Evolutionary conservation across 495 filamentous ascomycete species (phyloP).

Genomic region (Podospora australis): DNA sequence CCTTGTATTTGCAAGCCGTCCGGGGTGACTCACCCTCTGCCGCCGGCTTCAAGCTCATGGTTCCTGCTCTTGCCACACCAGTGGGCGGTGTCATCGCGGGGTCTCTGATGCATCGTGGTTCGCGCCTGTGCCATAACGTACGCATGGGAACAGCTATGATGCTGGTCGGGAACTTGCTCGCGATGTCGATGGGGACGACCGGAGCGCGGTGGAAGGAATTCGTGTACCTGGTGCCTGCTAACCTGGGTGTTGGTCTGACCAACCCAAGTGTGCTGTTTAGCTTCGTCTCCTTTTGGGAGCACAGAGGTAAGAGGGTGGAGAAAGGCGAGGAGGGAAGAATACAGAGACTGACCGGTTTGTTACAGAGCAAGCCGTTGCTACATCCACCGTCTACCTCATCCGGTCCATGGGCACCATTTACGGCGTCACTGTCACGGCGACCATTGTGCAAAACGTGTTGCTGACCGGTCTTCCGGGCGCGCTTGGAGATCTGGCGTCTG

Average conservation of each 20-base stretch:
- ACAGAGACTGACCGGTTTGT: background rate
- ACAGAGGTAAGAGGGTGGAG: slow-evolving; percentile 41
- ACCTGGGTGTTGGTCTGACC: slow-evolving; percentile 57
- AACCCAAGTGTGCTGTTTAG: slow-evolving; percentile 60
- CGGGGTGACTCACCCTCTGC: slow-evolving; percentile 53
- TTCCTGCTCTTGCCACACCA: slow-evolving; percentile 56
- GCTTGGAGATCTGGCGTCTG: slow-evolving; percentile 37
- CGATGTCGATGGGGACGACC: slow-evolving; percentile 46
- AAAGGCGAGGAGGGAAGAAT: slow-evolving; percentile 6
- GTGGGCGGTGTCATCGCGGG: slow-evolving; percentile 55
- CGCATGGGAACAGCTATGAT: slow-evolving; percentile 51
- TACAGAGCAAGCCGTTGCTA: slow-evolving; percentile 58
- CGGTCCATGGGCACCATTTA: slow-evolving; percentile 59
- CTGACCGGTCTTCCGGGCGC: slow-evolving; percentile 44
- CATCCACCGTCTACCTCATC: slow-evolving; percentile 59
- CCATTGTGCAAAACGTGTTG: slow-evolving; percentile 58
- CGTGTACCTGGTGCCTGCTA: slow-evolving; percentile 55
- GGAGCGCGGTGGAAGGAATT: slow-evolving; percentile 56
- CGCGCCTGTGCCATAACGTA: slow-evolving; percentile 49
- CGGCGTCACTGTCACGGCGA: slow-evolving; percentile 55
- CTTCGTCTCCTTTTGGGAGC: slow-evolving; percentile 56
- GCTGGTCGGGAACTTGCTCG: slow-evolving; percentile 52
- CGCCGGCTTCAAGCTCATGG: slow-evolving; percentile 51
- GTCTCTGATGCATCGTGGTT: slow-evolving; percentile 57
- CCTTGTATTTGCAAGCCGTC: slow-evolving; percentile 59